Evolutionary conservation across 2,329 filamentous ascomycete species (phyloP).

Genomic region (Colletotrichum eleusines): DNA sequence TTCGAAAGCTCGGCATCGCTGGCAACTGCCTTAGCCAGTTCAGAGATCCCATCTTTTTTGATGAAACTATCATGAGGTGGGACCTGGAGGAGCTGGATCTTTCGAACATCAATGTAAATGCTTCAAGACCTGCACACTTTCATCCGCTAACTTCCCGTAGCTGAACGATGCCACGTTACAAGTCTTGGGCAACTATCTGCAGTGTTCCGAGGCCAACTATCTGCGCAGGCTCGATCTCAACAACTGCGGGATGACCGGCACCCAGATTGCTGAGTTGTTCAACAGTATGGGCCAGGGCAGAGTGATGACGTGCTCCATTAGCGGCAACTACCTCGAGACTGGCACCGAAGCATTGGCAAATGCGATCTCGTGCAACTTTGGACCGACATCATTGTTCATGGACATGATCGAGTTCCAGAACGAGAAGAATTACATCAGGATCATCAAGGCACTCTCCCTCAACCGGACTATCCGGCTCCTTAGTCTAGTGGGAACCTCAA

Average conservation of each 20-base stretch:
- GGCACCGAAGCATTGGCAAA: conserved; percentile 64
- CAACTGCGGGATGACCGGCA: conserved; percentile 64
- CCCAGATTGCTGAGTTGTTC: conserved; percentile 63
- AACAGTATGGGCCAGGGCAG: conserved; percentile 62
- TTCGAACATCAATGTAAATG: conserved; percentile 64
- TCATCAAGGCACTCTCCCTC: conserved; percentile 63
- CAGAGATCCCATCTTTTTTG: conserved; percentile 60
- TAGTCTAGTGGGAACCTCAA: conserved; percentile 66
- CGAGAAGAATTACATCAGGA: conserved; percentile 63
- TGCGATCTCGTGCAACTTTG: conserved; percentile 60
- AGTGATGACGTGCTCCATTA: conserved; percentile 62
- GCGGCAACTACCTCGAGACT: conserved; percentile 65
- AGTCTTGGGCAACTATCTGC: conserved; percentile 61
- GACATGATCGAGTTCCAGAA: conserved; percentile 69
- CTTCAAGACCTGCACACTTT: conserved; percentile 7
- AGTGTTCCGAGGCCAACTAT: conserved; percentile 53
- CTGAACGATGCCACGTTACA: conserved; percentile 63
- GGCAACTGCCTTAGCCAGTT: conserved; percentile 62
- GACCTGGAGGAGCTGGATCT: conserved; percentile 66
- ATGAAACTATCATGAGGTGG: conserved; percentile 58
- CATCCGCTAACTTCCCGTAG: conserved; percentile 47
- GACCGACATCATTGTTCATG: conserved; percentile 63
- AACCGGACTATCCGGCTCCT: conserved; percentile 64
- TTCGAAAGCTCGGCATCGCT: conserved; percentile 63
- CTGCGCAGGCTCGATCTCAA: conserved; percentile 62